Conservation (phyloP, 108 stramenopile genomes). For the Nitzschia sp. region DNA sequence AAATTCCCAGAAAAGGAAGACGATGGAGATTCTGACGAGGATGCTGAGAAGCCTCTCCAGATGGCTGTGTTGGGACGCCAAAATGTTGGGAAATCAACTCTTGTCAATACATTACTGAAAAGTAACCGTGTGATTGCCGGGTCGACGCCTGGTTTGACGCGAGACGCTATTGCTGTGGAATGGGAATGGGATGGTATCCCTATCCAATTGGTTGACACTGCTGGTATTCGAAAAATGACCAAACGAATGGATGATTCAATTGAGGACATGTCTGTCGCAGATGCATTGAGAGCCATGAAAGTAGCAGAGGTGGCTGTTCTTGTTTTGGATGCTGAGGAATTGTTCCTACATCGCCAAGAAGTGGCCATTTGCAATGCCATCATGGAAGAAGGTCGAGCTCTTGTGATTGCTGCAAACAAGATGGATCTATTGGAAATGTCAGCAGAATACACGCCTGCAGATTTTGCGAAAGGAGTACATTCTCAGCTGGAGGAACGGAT, state of each 20-base stretch:
- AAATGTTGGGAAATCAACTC: conserved; percentile 88
- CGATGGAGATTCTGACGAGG: conserved; percentile 16
- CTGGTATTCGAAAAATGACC: conserved; percentile 75
- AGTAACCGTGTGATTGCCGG: conserved; percentile 81
- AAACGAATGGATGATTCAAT: conserved; percentile 71
- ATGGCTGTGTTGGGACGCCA: conserved; percentile 86
- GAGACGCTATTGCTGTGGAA: conserved; percentile 84
- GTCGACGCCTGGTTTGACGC: conserved; percentile 84
- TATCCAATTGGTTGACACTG: conserved; percentile 84
- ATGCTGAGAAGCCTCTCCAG: conserved; percentile 63
- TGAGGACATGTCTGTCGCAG: conserved; percentile 80
- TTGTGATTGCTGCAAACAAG: conserved; percentile 90
- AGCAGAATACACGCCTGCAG: conserved; percentile 48
- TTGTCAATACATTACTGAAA: conserved; percentile 77
- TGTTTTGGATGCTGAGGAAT: conserved; percentile 81
- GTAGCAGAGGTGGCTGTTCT: conserved; percentile 88
- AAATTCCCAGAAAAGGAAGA: conserved; percentile 43
- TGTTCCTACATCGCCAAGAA: conserved; percentile 78
- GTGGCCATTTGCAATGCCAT: conserved; percentile 86
- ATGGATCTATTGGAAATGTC: conserved; percentile 81
- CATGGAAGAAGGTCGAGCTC: conserved; percentile 82
- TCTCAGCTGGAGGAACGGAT: conserved; percentile 74
- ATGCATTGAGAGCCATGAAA: conserved; percentile 88
- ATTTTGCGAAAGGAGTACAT: conserved; percentile 71
- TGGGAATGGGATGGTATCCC: conserved; percentile 66